Percentiles rank a stretch among this genome's conserved stretches.
These are phyloP conservation scores for Rhododendron kiyosumense DNA, from an alignment of 148 eudicot species.

Conservation along the genomic window DNA sequence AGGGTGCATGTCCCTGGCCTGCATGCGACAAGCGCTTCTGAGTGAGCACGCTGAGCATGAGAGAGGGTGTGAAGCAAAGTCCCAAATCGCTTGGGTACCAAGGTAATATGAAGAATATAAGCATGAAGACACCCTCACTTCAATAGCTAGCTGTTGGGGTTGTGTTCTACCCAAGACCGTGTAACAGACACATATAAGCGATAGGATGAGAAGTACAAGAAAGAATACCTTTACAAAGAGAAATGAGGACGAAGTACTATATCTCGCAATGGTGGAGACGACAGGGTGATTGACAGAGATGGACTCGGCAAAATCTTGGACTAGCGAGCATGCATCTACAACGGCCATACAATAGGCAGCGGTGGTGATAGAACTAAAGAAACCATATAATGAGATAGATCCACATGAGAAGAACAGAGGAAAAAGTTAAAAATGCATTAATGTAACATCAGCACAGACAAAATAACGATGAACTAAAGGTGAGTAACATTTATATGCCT, in stretches of 20 bases:
- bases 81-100: too few relatives aligned
- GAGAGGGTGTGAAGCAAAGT: too few relatives aligned
- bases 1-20: too few relatives aligned
- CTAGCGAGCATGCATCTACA: neutral
- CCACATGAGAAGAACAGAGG: neutral
- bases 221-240: neutral
- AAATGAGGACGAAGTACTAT: neutral
- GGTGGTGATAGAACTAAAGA: neutral
- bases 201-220: neutral
- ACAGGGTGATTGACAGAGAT: neutral
- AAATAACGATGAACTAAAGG: neutral
- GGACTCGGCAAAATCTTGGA: neutral
- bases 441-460: neutral
- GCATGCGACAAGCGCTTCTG: too few relatives aligned
- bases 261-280: neutral
- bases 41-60: too few relatives aligned
- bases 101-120: too few relatives aligned
- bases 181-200: neutral
- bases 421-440: neutral
- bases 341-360: too few relatives aligned
- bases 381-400: neutral
- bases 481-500: too few relatives aligned
- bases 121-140: too few relatives aligned
- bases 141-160: too few relatives aligned
- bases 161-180: too few relatives aligned